A percentile compares a stretch with the other conserved stretches of the same genome.
Evolutionary conservation across 257 asterid species (phyloP).

Genomic region (Craterostigma plantagineum): DNA sequence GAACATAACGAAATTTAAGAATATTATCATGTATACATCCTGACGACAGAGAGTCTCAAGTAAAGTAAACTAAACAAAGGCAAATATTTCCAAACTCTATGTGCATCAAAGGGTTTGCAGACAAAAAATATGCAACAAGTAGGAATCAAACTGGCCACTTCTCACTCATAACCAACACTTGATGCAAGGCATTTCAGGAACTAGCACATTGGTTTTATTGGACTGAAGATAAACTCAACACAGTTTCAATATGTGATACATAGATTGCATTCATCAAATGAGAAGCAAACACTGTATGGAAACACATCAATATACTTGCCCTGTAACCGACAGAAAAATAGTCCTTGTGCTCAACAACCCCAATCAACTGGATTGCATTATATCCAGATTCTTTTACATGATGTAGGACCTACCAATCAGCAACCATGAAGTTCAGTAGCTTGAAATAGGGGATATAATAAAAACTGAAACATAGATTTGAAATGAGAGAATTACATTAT

Average conservation of each 20-base stretch:
- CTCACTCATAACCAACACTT: too few species aligned
- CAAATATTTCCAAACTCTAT: too few species aligned
- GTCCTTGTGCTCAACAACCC: slow-evolving; percentile 89
- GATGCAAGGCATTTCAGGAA: too few species aligned
- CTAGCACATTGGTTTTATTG: too few species aligned
- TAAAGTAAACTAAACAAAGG: too few species aligned
- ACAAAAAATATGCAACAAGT: too few species aligned
- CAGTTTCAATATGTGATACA: too few species aligned
- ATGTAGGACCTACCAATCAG: slow-evolving; percentile 43
- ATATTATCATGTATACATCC: not conserved
- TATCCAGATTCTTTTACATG: slow-evolving; percentile 93
- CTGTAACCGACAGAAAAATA: slow-evolving; percentile 78
- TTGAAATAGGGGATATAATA: slow-evolving; percentile 10
- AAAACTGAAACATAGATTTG: slow-evolving; percentile 2
- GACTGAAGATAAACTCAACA: too few species aligned
- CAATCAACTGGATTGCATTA: slow-evolving; percentile 82
- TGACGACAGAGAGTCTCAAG: too few species aligned
- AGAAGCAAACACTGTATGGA: not conserved
- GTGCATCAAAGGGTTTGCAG: too few species aligned
- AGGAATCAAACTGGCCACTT: too few species aligned
- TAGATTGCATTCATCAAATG: too few species aligned
- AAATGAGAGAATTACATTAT: slow-evolving; percentile 29
- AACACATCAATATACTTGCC: slow-evolving; percentile 33
- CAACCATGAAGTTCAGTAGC: slow-evolving; percentile 9
- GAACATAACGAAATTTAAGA: not conserved